Evolutionary conservation across 1,139 yeast genomes (phyloP), one percentile per base, ranked within the genome.

Genomic region (Kodamaea suecica): DNA sequence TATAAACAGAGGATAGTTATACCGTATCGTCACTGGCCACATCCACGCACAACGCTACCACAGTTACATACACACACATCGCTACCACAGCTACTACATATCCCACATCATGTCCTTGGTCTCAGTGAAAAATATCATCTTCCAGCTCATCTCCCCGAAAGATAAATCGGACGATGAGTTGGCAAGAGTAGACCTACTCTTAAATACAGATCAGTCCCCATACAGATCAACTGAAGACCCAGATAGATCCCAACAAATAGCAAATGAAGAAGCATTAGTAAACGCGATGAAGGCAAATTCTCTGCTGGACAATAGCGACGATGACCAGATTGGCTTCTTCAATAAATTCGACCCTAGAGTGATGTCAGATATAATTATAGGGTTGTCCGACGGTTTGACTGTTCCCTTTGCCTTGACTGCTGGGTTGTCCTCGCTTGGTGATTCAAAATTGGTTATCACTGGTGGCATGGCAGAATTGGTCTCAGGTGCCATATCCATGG

Each of bases 381-480:
- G 94, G 3, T 69, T 84, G 40, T 78, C 85, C 30, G 94, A 84
- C 55, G 94, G 94, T 2, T 68, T 84, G 48, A 84, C 94, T 2
- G 94, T 84, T 31, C 94, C 94, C 13, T 84, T 84, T 66, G 92
- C 94, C 4, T 69, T 84, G 47, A 84, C 92, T 4, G 92, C 94
- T 0, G 94, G 92, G 29, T 67, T 84, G 39, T 81, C 88, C 1
- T 80, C 88, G 1, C 66, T 84, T 39, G 94, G 94, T 39, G 83
- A 81, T 51, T 66, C 88, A 11, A 78, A 72, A 52, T 66, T 84
- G 50, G 94, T 84, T 26, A 82, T 84, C 36, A 82, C 92, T 15
- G 94, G 92, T 69, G 94, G 92, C 26, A 76, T 84, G 76, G 92
- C 92, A 3, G 94, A 84, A 58, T 67, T 84, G 50, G 85, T 84